Conservation (phyloP, 2,329 filamentous ascomycete species). For the Aspergillus thermomutatus region DNA sequence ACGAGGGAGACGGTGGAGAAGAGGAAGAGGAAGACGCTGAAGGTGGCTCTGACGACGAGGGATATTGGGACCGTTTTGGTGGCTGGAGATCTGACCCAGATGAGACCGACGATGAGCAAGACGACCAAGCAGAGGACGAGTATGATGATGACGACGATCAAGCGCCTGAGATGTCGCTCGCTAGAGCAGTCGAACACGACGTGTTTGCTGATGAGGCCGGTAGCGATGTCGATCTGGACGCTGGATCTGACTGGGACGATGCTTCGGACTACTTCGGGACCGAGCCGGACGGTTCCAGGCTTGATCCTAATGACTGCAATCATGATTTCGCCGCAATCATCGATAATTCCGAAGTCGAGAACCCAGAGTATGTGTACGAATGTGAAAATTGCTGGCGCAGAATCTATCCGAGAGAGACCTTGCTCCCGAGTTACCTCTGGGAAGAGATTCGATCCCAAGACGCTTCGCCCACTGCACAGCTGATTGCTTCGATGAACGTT, state of each 20-base stretch:
- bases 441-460: not conserved
- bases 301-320: not conserved
- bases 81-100: not conserved
- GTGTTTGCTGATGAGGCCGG: not conserved
- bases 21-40: not conserved
- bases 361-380: slow-evolving; percentile 4
- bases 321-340: slow-evolving; percentile 1
- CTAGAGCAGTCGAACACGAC: not conserved
- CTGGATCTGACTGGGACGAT: slow-evolving; percentile 15
- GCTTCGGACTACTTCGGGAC: slow-evolving; percentile 39
- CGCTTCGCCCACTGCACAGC: not conserved
- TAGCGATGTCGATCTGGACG: slow-evolving; percentile 12
- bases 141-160: not conserved
- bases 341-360: not conserved
- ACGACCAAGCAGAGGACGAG: not conserved
- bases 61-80: not conserved
- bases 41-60: no score
- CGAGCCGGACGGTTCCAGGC: slow-evolving; percentile 1
- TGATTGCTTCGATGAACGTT: not conserved
- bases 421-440: not conserved
- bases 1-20: not conserved
- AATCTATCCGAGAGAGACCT: not conserved
- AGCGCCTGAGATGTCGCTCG: not conserved
- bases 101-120: not conserved
- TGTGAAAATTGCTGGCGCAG: slow-evolving; percentile 14